Evolutionary conservation across 768 basidiomycete species (phyloP).

Genomic region (Psilocybe cyanescens): DNA sequence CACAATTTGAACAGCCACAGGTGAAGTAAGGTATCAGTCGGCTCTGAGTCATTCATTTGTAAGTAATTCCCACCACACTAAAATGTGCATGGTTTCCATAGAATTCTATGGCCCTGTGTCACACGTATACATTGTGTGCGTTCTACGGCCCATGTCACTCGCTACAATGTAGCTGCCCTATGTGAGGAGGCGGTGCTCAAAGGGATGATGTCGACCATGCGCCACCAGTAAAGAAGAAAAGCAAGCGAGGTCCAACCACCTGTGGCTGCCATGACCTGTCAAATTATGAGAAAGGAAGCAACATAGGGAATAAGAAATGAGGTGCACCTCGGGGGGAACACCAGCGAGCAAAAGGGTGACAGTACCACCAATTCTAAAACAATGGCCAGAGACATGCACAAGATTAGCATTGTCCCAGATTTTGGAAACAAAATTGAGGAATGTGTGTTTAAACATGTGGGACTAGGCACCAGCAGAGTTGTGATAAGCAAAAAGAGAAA

Average conservation of each 20-base stretch:
- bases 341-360: slow-evolving; percentile 30
- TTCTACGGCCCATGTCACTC: too few species aligned
- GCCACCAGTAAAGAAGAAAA: slow-evolving; percentile 8
- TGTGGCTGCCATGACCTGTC: slow-evolving; percentile 17
- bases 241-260: slow-evolving; percentile 9
- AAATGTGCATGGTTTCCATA: too few species aligned
- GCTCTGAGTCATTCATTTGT: too few species aligned
- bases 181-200: not conserved
- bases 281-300: too few species aligned
- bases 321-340: slow-evolving; percentile 32
- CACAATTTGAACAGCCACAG: too few species aligned
- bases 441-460: slow-evolving; percentile 1
- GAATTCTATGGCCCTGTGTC: too few species aligned
- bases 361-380: slow-evolving; percentile 38
- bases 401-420: slow-evolving; percentile 8
- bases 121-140: too few species aligned
- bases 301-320: too few species aligned
- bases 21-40: too few species aligned
- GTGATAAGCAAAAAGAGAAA: not conserved
- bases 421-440: not conserved
- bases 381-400: slow-evolving; percentile 26
- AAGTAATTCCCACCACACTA: too few species aligned
- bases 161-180: too few species aligned
- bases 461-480: not conserved
- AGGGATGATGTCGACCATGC: slow-evolving; percentile 1